Evolutionary conservation across 768 basidiomycete species (phyloP).

Genomic region (Nevesoporus exiguus): DNA sequence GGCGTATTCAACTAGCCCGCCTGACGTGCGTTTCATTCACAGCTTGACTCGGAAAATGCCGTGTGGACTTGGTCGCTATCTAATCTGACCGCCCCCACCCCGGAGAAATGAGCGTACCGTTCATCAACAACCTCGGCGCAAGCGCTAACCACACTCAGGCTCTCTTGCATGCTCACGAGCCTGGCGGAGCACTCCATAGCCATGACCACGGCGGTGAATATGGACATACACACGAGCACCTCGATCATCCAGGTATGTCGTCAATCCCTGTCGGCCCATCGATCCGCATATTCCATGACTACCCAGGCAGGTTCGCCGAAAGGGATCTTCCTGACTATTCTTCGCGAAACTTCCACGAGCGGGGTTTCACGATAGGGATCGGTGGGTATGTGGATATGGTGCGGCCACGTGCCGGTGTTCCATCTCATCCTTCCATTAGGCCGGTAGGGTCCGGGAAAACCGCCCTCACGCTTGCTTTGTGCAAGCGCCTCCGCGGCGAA

Average conservation of each 20-base stretch:
- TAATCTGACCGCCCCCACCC: not conserved
- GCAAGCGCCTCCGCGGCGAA: slow-evolving; percentile 71
- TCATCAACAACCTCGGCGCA: slow-evolving; percentile 65
- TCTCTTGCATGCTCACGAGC: slow-evolving; percentile 49
- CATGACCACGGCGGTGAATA: slow-evolving; percentile 73
- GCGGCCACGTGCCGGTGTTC: not conserved
- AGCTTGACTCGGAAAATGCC: slow-evolving; percentile 12
- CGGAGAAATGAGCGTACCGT: slow-evolving; percentile 57
- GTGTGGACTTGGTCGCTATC: not conserved
- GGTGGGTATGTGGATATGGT: slow-evolving; percentile 68
- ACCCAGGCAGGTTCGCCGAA: slow-evolving; percentile 83
- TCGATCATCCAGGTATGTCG: slow-evolving; percentile 77
- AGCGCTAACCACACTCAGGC: slow-evolving; percentile 24
- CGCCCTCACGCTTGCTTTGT: slow-evolving; percentile 87
- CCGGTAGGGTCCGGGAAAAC: slow-evolving; percentile 99
- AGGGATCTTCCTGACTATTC: slow-evolving; percentile 90
- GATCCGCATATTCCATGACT: not conserved
- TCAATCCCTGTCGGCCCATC: not conserved
- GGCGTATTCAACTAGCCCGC: slow-evolving; percentile 45
- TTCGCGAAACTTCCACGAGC: slow-evolving; percentile 79
- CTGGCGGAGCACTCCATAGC: slow-evolving; percentile 34
- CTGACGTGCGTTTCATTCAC: slow-evolving; percentile 24
- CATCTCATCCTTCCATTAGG: slow-evolving; percentile 38
- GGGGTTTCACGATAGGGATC: slow-evolving; percentile 97
- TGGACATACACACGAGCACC: slow-evolving; percentile 92